These are phyloP conservation scores for Schizonepeta tenuifolia DNA, from an alignment of 257 asterid species.

Conservation along the genomic window DNA sequence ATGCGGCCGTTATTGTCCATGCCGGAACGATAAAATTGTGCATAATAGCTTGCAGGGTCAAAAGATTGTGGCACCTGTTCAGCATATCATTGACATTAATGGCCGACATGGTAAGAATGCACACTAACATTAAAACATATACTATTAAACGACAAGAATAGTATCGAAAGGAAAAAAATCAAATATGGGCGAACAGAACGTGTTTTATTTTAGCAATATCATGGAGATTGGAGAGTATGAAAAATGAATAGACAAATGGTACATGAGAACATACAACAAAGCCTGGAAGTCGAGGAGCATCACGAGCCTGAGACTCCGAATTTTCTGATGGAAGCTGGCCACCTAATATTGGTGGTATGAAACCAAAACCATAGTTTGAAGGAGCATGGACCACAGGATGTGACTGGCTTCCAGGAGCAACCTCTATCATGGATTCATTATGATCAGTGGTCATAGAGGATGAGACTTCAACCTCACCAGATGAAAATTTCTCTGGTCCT, in stretches of 20 bases:
- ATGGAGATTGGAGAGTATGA: background rate
- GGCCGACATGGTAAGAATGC: constrained; percentile 10
- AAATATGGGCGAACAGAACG: background rate
- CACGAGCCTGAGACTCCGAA: constrained; percentile 73
- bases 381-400: constrained; percentile 59
- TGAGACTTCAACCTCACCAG: constrained; percentile 60
- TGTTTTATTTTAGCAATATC: constrained; percentile 2
- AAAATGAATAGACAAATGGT: constrained; percentile 27
- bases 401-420: constrained; percentile 58
- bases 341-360: constrained; percentile 62
- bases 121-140: constrained; percentile 6
- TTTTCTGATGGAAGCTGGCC: constrained; percentile 65
- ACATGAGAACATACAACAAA: constrained; percentile 60
- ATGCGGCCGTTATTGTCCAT: constrained; percentile 74
- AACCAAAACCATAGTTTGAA: constrained; percentile 61
- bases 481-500: constrained; percentile 45
- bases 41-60: constrained; percentile 83
- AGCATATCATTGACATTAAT: constrained; percentile 25
- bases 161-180: background rate
- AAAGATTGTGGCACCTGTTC: constrained; percentile 72
- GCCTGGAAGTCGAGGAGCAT: constrained; percentile 69
- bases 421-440: constrained; percentile 60
- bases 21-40: constrained; percentile 70
- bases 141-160: constrained; percentile 24
- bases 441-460: constrained; percentile 53